phyloP scores from a whole-genome alignment of 2,329 filamentous ascomycete species.

The Cadophora sp. region DNA sequence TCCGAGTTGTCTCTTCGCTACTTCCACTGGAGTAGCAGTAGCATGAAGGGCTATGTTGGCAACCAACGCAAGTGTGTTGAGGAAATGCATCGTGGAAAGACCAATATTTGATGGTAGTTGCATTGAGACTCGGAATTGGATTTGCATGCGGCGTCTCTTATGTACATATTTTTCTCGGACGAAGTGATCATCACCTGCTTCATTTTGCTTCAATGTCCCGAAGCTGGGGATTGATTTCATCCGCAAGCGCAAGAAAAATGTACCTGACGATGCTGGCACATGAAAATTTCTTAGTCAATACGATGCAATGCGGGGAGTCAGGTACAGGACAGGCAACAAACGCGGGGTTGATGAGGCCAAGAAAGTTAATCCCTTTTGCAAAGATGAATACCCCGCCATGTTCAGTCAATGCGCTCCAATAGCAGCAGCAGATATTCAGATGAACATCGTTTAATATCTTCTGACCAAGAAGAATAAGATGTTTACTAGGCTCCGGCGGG shows the following conservation, averaged over 20 bases:
- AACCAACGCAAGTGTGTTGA: background rate
- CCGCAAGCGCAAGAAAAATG: background rate
- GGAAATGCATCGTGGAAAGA: constrained; percentile 3
- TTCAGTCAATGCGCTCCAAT: background rate
- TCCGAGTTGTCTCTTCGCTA: constrained; percentile 10
- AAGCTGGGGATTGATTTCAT: background rate
- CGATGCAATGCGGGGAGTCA: constrained; percentile 7
- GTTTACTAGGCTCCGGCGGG: background rate
- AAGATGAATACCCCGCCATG: background rate
- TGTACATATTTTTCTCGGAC: background rate
- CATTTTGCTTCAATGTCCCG: background rate
- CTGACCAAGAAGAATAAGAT: background rate
- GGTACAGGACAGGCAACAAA: background rate
- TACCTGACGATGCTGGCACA: background rate
- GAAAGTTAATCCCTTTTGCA: background rate
- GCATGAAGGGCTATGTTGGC: background rate
- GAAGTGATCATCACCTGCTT: background rate
- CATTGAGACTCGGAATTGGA: too few species aligned
- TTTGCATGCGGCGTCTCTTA: background rate
- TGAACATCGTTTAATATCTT: background rate
- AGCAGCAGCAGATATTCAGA: background rate
- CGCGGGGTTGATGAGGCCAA: background rate
- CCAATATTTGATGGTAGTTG: background rate
- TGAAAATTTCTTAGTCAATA: background rate
- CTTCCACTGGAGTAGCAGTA: background rate